Conservation (phyloP, 495 filamentous ascomycete genomes). For the Xylaria telfairii region DNA sequence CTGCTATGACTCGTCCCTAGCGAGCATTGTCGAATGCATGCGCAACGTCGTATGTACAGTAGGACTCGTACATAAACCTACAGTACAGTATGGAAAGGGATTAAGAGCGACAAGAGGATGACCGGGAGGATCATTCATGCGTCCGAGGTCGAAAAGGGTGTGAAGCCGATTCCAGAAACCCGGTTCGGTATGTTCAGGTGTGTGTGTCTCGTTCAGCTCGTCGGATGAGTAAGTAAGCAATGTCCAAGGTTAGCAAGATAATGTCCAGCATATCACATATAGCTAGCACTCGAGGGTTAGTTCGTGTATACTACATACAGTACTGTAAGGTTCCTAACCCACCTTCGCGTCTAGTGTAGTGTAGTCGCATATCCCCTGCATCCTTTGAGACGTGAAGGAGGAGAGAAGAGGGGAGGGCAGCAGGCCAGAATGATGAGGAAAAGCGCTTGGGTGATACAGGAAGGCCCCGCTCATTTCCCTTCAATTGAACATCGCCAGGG, state of each 20-base stretch:
- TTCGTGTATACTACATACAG: neutral
- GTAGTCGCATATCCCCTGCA: neutral
- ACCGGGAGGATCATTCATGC: conserved; percentile 22
- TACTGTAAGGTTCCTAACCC: neutral
- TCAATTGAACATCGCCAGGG: conserved; percentile 2
- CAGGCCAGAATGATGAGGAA: neutral
- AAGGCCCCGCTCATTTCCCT: conserved; percentile 18
- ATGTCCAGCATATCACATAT: neutral
- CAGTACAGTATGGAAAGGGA: neutral
- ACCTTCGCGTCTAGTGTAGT: neutral
- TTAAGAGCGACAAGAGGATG: conserved; percentile 5
- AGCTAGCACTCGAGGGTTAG: neutral
- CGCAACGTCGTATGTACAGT: neutral
- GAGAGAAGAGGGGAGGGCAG: neutral
- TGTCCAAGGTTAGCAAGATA: neutral
- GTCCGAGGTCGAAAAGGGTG: neutral
- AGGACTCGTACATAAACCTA: neutral
- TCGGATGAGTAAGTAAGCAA: neutral
- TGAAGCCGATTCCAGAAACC: conserved; percentile 18
- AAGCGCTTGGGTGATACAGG: neutral
- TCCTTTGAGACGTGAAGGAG: neutral
- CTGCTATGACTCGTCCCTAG: neutral
- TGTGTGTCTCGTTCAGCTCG: neutral
- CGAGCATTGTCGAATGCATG: neutral
- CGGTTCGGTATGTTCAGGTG: neutral